phyloP scores from a whole-genome alignment of 441 rosid species.

The Viola pubescens region DNA sequence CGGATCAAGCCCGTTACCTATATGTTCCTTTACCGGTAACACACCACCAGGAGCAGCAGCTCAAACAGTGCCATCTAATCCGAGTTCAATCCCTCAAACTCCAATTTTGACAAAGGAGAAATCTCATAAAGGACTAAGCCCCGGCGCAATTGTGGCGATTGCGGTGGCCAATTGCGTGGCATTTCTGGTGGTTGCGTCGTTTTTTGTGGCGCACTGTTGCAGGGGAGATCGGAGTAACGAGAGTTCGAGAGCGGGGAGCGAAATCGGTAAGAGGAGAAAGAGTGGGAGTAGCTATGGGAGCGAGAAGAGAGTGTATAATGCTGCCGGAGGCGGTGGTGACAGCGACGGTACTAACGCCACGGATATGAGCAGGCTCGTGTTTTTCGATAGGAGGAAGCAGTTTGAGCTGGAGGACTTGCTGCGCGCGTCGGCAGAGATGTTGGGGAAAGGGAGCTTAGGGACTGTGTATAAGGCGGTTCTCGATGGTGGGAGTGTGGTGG shows the following conservation, averaged over 20 bases:
- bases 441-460: conserved; percentile 88
- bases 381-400: conserved; percentile 63
- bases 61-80: conserved; percentile 62
- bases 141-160: conserved; percentile 56
- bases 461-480: conserved; percentile 89
- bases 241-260: conserved; percentile 35
- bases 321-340: conserved; percentile 44
- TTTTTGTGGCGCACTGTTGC: conserved; percentile 56
- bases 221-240: conserved; percentile 30
- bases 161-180: conserved; percentile 55
- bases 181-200: conserved; percentile 48
- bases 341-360: conserved; percentile 69
- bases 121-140: conserved; percentile 36
- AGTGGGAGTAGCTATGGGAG: conserved; percentile 51
- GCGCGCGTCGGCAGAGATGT: conserved; percentile 92
- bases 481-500: conserved; percentile 60
- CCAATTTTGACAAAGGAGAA: conserved; percentile 25
- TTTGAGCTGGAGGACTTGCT: conserved; percentile 84
- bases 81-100: conserved; percentile 58
- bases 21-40: conserved; percentile 35
- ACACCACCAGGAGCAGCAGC: conserved; percentile 1
- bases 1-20: conserved; percentile 56
- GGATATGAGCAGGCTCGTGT: conserved; percentile 65
- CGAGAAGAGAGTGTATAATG: conserved; percentile 37
- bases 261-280: conserved; percentile 35